Evolutionary conservation across 306 rosid species (phyloP).

Genomic region (Oemleria cerasiformis): DNA sequence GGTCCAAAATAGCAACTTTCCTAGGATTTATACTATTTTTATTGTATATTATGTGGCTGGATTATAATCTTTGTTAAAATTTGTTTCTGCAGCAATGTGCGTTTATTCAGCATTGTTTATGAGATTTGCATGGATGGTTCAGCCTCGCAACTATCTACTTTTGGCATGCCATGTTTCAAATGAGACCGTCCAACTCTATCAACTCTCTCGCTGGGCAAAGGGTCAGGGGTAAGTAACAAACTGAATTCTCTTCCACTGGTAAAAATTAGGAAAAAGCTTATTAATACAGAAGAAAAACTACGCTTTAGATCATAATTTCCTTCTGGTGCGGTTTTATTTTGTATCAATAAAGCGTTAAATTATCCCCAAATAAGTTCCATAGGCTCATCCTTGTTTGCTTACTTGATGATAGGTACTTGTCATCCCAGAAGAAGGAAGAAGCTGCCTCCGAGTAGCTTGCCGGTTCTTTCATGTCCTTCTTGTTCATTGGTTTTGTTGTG

Average conservation of each 20-base stretch:
- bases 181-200: conserved; percentile 62
- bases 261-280: neutral
- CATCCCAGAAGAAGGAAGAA: conserved; percentile 44
- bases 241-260: neutral
- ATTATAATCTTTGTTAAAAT: conserved; percentile 2
- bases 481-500: neutral
- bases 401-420: conserved; percentile 41
- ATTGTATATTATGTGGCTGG: neutral
- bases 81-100: conserved; percentile 61
- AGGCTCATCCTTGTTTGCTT: conserved; percentile 3
- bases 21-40: conserved; percentile 4
- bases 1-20: conserved; percentile 41
- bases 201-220: conserved; percentile 72
- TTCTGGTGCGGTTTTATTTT: too few species aligned
- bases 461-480: conserved; percentile 5
- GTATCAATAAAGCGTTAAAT: too few species aligned
- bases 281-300: too few species aligned
- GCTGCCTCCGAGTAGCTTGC: conserved; percentile 37
- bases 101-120: conserved; percentile 54
- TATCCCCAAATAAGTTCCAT: too few species aligned
- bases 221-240: conserved; percentile 38
- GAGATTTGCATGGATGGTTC: conserved; percentile 83
- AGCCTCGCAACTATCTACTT: conserved; percentile 66
- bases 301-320: too few species aligned
- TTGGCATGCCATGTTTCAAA: conserved; percentile 69